Base-by-base conservation (phyloP, 1,284 basidiomycete species). In the Ceratobasidium sp. region DNA sequence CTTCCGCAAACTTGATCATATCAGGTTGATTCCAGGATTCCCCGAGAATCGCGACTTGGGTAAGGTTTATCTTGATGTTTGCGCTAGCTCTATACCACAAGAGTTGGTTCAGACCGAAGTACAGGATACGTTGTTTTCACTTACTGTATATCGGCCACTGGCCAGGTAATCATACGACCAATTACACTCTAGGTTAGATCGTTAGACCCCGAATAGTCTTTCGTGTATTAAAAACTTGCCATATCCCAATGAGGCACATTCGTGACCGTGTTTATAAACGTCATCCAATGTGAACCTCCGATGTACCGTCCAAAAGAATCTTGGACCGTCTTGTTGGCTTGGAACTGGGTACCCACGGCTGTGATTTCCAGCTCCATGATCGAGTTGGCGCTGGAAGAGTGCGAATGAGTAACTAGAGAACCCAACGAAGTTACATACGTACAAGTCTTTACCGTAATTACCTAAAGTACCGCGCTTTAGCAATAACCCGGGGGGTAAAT, bases 391-490 rank as follows among this genome's bases (percentile, higher is more conserved):
- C 79, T 80, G 14, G 23, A 44, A 30, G n/a, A 46, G 20, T 23
- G n/a, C 23, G 27, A 27, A 23, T 23, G 2, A 55, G 38, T 52
- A 18, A 14, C 46, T 18, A 27, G 8, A 23, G 30, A 48, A 27
- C 23, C n/a, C 52, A 7, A 44, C 10, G 8, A 20, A 16, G 14
- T 14, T 41, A 16, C 1, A n/a, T 5, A 69, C 79, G 38, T 79
- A 90, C 89, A 87, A 91, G 82, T 89, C 90, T 81, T 90, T 90
- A 57, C 90, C 90, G 78, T 91, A 91, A 82, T 90, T 90, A 12
- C 84, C 79, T 80, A 48, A 14, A 18, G 48, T 35, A 48, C 1
- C 33, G 18, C 14, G 20, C 44, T 16, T 76, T 33, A 77, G 62
- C 20, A 41, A 33, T 18, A 16, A 27, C 30, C 50, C 52, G 54